Evolutionary conservation across 2,329 filamentous ascomycete genomes (phyloP), one percentile per base, ranked within the genome.

Genomic region (Aureobasidium sp.): DNA sequence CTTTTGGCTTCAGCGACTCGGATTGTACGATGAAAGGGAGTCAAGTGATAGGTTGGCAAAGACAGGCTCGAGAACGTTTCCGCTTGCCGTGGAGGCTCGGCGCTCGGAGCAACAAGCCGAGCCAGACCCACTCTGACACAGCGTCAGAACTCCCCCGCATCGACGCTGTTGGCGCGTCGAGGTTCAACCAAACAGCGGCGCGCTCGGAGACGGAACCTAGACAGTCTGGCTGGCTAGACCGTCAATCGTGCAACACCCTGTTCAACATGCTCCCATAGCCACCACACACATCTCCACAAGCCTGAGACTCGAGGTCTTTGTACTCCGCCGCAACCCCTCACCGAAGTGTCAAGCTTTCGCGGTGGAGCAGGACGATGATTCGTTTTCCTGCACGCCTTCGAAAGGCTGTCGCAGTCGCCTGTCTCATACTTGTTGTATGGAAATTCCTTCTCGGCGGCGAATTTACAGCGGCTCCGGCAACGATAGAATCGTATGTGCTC

Each of bases 371-470:
- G 50, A 53, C 50, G 20, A 54, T 64, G 50, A 36, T 55, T 6
- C 60, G 50, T 38, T 31, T 63, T 33, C 23, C 60, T 64, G 48
- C 60, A n/a, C 60, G 60, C 36, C 53, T 64, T n/a, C 50, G 50
- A 15, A 47, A 50, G 40, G 50, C 60, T 4, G 45, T 51, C n/a
- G 4, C 29, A n/a, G 29, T 55, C n/a, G 40, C 50, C 29, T 54
- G 36, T 47, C 48, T 64, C 15, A 40, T 64, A 36, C 9, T 64
- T 36, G 50, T 64, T 38, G 50, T 36, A 25, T 64, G 40, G 40
- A 64, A 64, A 50, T 64, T 64, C 23, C 3, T 64, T 29, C 60
- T 64, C 38, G 60, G 60, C 50, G 60, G 60, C 9, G 60, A 64
- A 4, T 55, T 64, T 16, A 33, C 47, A 42, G 25, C 59, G 25